Percentiles rank a stretch among this genome's conserved stretches.
Conservation (phyloP, 2,329 filamentous ascomycete genomes). For the Fusarium beomiforme region DNA sequence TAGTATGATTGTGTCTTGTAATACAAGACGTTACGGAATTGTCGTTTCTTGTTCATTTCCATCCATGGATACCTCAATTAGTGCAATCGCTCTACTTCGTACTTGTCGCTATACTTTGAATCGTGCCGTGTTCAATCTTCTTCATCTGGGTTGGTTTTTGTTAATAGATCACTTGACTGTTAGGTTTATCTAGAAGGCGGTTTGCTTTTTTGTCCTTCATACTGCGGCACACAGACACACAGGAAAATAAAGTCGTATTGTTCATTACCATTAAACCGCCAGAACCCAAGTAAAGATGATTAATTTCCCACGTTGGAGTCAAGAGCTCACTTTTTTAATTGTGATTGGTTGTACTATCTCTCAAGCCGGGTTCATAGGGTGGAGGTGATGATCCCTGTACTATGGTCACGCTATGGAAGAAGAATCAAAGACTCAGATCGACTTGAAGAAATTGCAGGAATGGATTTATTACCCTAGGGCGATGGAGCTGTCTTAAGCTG, state of each 20-base stretch:
- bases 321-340: not conserved
- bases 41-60: slow-evolving; percentile 4
- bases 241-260: not conserved
- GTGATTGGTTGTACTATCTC: slow-evolving; percentile 29
- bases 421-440: slow-evolving; percentile 8
- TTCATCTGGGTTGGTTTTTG: not conserved
- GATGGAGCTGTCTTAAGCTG: not conserved
- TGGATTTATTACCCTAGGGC: slow-evolving; percentile 2
- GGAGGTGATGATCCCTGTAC: slow-evolving; percentile 19
- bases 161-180: not conserved
- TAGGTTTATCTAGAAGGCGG: not conserved
- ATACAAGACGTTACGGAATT: slow-evolving; percentile 6
- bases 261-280: slow-evolving; percentile 2
- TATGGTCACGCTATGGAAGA: slow-evolving; percentile 10
- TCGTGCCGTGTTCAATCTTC: not conserved
- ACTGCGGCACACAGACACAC: not conserved
- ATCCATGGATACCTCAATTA: no score
- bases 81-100: not conserved
- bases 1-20: not conserved
- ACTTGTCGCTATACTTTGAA: not conserved
- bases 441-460: slow-evolving; percentile 21
- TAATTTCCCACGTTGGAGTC: slow-evolving; percentile 42
- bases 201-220: slow-evolving; percentile 22
- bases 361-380: slow-evolving; percentile 14
- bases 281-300: slow-evolving; percentile 36